Conservation (phyloP, 345 rosid species). For the Camelina neglecta region DNA sequence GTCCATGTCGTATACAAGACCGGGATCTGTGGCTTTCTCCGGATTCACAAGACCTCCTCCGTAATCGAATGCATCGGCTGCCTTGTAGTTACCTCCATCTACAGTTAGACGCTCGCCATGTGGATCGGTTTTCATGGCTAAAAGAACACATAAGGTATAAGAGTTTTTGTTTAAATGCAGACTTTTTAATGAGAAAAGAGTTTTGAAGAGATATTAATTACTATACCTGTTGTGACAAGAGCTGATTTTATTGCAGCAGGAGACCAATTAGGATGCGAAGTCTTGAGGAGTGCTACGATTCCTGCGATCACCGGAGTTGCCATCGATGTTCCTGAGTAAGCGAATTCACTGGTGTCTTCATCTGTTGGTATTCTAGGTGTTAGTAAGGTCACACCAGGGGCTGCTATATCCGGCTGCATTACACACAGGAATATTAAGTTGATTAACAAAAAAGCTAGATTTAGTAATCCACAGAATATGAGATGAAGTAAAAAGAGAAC, state of each 20-base stretch:
- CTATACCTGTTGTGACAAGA: constrained; percentile 56
- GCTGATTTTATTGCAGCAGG: constrained; percentile 69
- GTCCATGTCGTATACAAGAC: constrained; percentile 64
- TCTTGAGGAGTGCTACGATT: constrained; percentile 43
- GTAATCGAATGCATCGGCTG: constrained; percentile 62
- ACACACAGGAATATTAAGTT: not conserved
- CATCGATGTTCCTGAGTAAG: constrained; percentile 65
- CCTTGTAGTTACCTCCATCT: constrained; percentile 50
- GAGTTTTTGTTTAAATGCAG: constrained; percentile 11
- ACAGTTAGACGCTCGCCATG: constrained; percentile 51
- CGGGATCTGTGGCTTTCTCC: constrained; percentile 59
- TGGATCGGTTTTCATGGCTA: constrained; percentile 44
- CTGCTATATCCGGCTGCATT: constrained; percentile 39
- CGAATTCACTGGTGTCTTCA: constrained; percentile 27
- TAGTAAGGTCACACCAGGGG: constrained; percentile 25
- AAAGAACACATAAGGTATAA: not conserved
- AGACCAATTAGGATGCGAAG: constrained; percentile 58
- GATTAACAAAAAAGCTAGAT: too few species aligned
- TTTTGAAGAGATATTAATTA: not conserved
- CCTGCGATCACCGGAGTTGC: constrained; percentile 64
- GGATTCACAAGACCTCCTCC: constrained; percentile 68
- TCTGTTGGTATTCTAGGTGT: constrained; percentile 29
- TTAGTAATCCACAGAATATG: not conserved
- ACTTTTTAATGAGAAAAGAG: not conserved
- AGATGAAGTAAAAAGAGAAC: constrained; percentile 17